These are phyloP conservation scores for Pseudopediastrum boryanum DNA, from an alignment of 139 green algal species.

Conservation along the genomic window DNA sequence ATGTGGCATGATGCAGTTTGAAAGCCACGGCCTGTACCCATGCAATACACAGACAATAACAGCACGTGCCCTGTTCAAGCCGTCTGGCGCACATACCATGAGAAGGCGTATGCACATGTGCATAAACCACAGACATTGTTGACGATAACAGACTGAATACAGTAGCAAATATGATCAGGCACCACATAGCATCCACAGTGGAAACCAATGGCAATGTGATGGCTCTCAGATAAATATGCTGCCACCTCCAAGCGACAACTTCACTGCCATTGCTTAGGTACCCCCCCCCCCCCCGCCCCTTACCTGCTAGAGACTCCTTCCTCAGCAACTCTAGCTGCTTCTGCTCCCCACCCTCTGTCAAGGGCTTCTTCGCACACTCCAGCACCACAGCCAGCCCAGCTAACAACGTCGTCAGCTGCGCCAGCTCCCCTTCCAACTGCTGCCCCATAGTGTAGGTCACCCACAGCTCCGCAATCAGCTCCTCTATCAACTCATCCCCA, in stretches of 20 bases:
- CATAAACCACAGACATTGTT: not conserved
- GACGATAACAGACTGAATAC: not conserved
- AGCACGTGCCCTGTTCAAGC: no score
- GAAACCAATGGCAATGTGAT: no score
- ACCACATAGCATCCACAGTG: no score
- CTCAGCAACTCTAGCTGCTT: slow-evolving; percentile 79
- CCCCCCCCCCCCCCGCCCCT: not conserved
- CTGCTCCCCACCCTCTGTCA: not conserved
- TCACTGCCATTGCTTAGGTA: not conserved
- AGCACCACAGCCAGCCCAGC: slow-evolving; percentile 58
- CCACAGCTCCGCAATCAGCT: slow-evolving; percentile 53
- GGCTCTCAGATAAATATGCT: not conserved
- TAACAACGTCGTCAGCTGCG: slow-evolving; percentile 48
- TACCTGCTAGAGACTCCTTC: slow-evolving; percentile 74
- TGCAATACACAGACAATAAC: no score
- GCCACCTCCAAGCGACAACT: not conserved
- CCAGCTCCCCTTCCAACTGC: slow-evolving; percentile 84
- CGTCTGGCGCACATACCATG: no score
- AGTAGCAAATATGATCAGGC: not conserved
- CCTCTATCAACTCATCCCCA: slow-evolving; percentile 69
- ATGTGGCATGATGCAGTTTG: not conserved
- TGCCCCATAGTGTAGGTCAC: slow-evolving; percentile 23
- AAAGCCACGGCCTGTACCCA: not conserved
- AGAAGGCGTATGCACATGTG: no score
- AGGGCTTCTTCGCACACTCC: slow-evolving; percentile 41